Percentiles rank a stretch among this genome's conserved stretches.
These are phyloP conservation scores for Raphanus raphanistrum DNA, from an alignment of 345 rosid genomes.

Conservation along the genomic window DNA sequence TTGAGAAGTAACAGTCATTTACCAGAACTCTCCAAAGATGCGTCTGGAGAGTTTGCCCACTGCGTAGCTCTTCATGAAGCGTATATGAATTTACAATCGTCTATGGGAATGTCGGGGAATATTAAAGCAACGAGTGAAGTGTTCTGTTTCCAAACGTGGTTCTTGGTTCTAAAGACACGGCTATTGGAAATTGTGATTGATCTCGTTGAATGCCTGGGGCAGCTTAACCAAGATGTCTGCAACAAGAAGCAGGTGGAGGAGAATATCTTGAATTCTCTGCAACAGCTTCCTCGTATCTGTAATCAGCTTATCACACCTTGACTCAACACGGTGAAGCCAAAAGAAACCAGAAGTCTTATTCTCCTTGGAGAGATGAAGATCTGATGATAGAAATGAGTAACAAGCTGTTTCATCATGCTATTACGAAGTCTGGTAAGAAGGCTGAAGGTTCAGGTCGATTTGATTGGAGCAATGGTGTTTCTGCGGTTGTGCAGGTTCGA, in stretches of 20 bases:
- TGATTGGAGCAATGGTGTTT: constrained; percentile 29
- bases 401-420: constrained; percentile 48
- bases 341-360: constrained; percentile 18
- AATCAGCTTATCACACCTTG: constrained; percentile 42
- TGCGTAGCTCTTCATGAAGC: constrained; percentile 51
- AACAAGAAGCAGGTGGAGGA: constrained; percentile 24
- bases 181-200: constrained; percentile 50
- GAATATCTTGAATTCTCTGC: constrained; percentile 29
- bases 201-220: constrained; percentile 37
- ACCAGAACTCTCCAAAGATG: constrained; percentile 33
- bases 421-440: neutral
- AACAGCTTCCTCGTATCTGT: constrained; percentile 49
- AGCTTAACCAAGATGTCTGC: constrained; percentile 31
- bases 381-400: constrained; percentile 46
- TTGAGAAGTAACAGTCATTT: constrained; percentile 34
- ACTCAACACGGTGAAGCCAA: constrained; percentile 29
- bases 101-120: constrained; percentile 50
- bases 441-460: constrained; percentile 15
- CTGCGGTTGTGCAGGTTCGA: constrained; percentile 46
- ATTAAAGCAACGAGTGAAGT: constrained; percentile 19
- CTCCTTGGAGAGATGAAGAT: constrained; percentile 50
- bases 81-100: constrained; percentile 41
- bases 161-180: constrained; percentile 57
- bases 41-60: constrained; percentile 32
- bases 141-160: constrained; percentile 79